These are phyloP conservation scores for Penicillium sp. DNA, from an alignment of 2,329 filamentous ascomycete species.

Conservation along the genomic window DNA sequence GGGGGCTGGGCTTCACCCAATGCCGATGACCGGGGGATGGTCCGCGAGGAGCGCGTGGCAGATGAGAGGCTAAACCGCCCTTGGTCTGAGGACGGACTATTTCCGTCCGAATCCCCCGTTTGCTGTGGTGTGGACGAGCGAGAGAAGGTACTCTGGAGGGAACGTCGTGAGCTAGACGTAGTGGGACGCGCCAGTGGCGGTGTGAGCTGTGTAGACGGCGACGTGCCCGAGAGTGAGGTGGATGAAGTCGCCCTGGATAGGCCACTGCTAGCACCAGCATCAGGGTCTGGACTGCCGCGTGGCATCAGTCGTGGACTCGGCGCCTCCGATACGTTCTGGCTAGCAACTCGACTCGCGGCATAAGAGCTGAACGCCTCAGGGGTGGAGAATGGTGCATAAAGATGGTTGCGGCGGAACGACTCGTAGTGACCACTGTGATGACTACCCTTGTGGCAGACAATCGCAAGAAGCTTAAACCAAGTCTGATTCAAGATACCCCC, in stretches of 20 bases:
- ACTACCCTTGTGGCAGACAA: conserved; percentile 93
- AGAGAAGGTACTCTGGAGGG: conserved; percentile 37
- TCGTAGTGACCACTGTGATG: conserved; percentile 98
- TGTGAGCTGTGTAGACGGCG: conserved; percentile 25
- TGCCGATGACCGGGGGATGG: conserved; percentile 28
- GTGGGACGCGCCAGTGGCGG: conserved; percentile 29
- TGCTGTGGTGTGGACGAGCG: conserved; percentile 33
- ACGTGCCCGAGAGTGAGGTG: conserved; percentile 37
- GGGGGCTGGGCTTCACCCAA: conserved; percentile 17
- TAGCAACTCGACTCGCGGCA: conserved; percentile 65
- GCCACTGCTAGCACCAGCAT: conserved; percentile 33
- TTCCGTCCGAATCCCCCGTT: conserved; percentile 27
- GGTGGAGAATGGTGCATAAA: conserved; percentile 79
- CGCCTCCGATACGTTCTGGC: conserved; percentile 55
- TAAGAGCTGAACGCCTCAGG: conserved; percentile 77
- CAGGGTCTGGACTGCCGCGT: conserved; percentile 34
- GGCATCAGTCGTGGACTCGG: conserved; percentile 54
- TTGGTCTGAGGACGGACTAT: conserved; percentile 30
- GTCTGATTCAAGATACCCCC: conserved; percentile 78
- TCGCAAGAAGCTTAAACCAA: conserved; percentile 80
- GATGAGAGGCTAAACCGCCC: conserved; percentile 32
- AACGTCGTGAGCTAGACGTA: conserved; percentile 38
- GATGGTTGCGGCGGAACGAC: conserved; percentile 85
- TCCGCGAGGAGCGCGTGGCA: conserved; percentile 27
- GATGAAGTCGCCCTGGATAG: conserved; percentile 41